phyloP scores from a whole-genome alignment of 2,329 filamentous ascomycete genomes.

The Monascus ruber region DNA sequence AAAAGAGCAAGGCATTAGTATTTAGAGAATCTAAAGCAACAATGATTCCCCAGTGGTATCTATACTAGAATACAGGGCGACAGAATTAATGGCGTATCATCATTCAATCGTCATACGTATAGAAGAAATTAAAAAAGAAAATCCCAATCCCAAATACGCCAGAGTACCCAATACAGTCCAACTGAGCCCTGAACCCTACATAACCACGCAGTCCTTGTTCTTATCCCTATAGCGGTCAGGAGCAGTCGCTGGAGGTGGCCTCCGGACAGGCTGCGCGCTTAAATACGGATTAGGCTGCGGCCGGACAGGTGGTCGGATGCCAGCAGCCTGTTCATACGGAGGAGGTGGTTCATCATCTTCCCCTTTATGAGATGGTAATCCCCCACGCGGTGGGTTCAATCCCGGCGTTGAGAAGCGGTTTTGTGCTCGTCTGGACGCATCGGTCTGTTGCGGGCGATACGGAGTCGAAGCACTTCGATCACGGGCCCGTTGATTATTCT shows the following conservation, averaged over 20 bases:
- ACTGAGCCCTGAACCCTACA: conserved; percentile 16
- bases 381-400: conserved; percentile 8
- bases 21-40: too few relatives aligned
- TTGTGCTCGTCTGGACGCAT: conserved; percentile 3
- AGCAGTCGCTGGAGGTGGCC: conserved; percentile 5
- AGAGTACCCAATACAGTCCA: too few relatives aligned
- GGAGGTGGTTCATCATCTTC: conserved; percentile 48
- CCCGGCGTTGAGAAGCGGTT: conserved; percentile 11
- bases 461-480: conserved; percentile 11
- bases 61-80: too few relatives aligned
- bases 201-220: conserved; percentile 33
- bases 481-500: conserved; percentile 2
- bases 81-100: too few relatives aligned
- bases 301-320: conserved; percentile 44
- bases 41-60: too few relatives aligned
- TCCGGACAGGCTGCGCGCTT: conserved; percentile 17
- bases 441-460: conserved; percentile 6
- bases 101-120: too few relatives aligned
- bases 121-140: too few relatives aligned
- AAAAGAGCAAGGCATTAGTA: too few relatives aligned
- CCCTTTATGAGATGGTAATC: conserved; percentile 15
- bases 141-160: too few relatives aligned
- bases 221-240: conserved; percentile 18
- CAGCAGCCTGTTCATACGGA: conserved; percentile 54
- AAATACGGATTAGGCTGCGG: too few relatives aligned